These are phyloP conservation scores for Eimeria sp. DNA, from an alignment of 169 alveolate species.

Conservation along the genomic window DNA sequence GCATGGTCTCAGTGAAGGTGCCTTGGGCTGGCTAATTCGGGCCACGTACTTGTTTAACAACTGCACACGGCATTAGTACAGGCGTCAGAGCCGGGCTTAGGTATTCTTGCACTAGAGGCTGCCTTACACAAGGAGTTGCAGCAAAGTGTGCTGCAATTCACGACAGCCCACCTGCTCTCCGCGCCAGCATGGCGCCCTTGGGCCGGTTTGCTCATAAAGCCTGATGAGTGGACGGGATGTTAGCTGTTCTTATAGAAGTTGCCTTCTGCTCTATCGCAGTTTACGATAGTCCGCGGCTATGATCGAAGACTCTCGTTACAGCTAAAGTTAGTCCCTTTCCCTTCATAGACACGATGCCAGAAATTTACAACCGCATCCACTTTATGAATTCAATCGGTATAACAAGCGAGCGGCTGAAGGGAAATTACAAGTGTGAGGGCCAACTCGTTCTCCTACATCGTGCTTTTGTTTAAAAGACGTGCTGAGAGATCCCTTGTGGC, in stretches of 20 bases:
- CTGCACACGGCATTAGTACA: neutral
- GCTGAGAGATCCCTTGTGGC: neutral
- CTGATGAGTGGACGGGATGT: neutral
- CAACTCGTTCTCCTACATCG: neutral
- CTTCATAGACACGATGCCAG: neutral
- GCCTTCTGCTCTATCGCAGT: neutral
- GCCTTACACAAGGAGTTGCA: neutral
- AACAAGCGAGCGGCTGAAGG: neutral
- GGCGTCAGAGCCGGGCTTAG: neutral
- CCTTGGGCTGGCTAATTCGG: neutral
- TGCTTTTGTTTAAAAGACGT: neutral
- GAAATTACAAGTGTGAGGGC: neutral
- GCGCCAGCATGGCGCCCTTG: neutral
- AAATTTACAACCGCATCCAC: neutral
- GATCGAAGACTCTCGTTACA: neutral
- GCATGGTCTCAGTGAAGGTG: neutral
- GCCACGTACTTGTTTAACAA: neutral
- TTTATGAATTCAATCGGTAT: neutral
- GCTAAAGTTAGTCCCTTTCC: neutral
- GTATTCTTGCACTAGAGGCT: neutral
- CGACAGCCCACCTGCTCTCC: neutral
- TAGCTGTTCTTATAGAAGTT: neutral
- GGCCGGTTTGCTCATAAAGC: neutral
- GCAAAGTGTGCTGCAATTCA: neutral
- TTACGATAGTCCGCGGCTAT: neutral